Evolutionary conservation across 108 stramenopile species (phyloP).

Genomic region (Cyclotella baltica): DNA sequence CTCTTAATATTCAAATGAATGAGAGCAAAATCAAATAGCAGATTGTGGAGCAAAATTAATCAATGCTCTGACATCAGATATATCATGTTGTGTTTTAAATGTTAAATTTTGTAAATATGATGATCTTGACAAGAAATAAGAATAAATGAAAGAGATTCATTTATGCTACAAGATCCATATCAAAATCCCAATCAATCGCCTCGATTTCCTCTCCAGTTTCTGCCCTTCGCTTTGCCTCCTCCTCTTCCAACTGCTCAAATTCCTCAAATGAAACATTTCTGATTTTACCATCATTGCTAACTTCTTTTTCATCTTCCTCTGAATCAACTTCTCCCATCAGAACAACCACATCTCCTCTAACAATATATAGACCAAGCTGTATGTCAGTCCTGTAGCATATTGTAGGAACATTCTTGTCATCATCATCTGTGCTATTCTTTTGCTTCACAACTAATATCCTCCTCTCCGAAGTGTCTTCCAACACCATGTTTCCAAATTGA

Average conservation of each 20-base stretch:
- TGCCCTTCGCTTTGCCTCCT: slow-evolving; percentile 51
- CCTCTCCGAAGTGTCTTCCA: slow-evolving; percentile 93
- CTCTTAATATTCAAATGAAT: too few relatives aligned
- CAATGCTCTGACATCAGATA: too few relatives aligned
- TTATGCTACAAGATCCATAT: slow-evolving; percentile 82
- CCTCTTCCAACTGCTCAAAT: slow-evolving; percentile 56
- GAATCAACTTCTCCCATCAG: slow-evolving; percentile 89
- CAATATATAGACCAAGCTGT: slow-evolving; percentile 86
- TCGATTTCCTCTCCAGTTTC: slow-evolving; percentile 36
- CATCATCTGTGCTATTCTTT: slow-evolving; percentile 16
- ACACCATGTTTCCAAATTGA: slow-evolving; percentile 94
- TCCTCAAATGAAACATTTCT: slow-evolving; percentile 65
- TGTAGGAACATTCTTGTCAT: slow-evolving; percentile 48
- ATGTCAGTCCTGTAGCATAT: slow-evolving; percentile 84
- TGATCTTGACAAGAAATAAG: not conserved
- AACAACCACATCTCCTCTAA: slow-evolving; percentile 92
- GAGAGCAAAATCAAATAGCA: too few relatives aligned
- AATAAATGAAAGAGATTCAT: not conserved
- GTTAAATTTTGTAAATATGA: too few relatives aligned
- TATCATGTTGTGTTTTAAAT: too few relatives aligned
- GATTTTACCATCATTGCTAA: slow-evolving; percentile 39
- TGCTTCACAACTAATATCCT: slow-evolving; percentile 65
- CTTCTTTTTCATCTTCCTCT: slow-evolving; percentile 39
- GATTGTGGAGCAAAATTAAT: too few relatives aligned
- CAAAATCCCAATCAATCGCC: slow-evolving; percentile 84